Evolutionary conservation across 2,329 filamentous ascomycete species (phyloP), one percentile per base, ranked within the genome.

Genomic region (Ophiocordyceps camponoti-floridani): DNA sequence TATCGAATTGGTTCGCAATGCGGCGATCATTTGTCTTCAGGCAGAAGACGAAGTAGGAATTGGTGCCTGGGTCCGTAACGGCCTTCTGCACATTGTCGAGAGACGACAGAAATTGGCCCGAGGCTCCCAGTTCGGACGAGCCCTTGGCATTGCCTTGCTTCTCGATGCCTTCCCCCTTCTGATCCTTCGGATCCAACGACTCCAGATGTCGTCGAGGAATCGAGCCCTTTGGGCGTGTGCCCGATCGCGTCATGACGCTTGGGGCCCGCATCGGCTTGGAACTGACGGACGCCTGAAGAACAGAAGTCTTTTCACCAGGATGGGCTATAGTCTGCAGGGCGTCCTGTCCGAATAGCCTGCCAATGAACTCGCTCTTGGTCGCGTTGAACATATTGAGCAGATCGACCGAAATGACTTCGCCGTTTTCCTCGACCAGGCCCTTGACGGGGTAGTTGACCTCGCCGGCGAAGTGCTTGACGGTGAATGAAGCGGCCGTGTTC

Each of bases 1-100:
- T 95, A 62, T 98, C 91, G 54, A 96, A 98, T 57, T 98, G 91
- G 53, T 98, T 98, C 49, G 91, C 89, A 52, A 98, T 98, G 43
- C 91, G 79, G 44, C 91, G 77, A 59, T 98, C 91, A 53, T 98
- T 98, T 19, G 91, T 89, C 64, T 98, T 98, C 50, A 98, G 65
- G 56, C 91, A 98, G 63, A 98, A 95, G 41, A 98, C 76, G 54
- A 95, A 96, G 63, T 98, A 98, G 1, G 83, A 77, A 56, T 98
- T 98, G 11, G 87, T 84, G 56, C 87, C 84, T 4, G 81, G 75
- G 2, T 84, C 78, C 2, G 78, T 82, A 41, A 98, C 69, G 2
- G 86, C 88, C 54, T 89, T 88, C 47, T 81, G 93, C 46, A 98
- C 84, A 47, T 91, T 93, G 51, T 94, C 85, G 26, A 98, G 68